Evolutionary conservation across 768 basidiomycete genomes (phyloP).

Genomic region (Mrakia frigida): DNA sequence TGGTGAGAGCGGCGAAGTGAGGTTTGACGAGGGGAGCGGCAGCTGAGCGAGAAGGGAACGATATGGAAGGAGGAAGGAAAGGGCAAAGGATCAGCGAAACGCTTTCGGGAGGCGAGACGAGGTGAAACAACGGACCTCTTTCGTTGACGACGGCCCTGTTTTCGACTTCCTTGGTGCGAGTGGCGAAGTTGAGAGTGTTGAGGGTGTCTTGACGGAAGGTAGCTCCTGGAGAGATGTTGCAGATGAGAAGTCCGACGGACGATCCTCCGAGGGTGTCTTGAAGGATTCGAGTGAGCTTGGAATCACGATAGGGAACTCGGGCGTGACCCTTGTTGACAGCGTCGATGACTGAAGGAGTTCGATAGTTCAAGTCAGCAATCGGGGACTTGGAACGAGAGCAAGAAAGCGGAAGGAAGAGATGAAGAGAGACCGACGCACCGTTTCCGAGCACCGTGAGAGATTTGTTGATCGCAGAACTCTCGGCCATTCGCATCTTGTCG

Average conservation of each 20-base stretch:
- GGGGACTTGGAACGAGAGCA: too few species aligned
- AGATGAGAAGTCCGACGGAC: conserved; percentile 72
- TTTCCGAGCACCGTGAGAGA: conserved; percentile 79
- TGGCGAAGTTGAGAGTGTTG: conserved; percentile 66
- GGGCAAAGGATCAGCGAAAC: not conserved
- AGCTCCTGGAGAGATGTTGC: conserved; percentile 75
- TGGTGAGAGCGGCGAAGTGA: conserved; percentile 59
- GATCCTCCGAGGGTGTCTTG: conserved; percentile 83
- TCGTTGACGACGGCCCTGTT: conserved; percentile 75
- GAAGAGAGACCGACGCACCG: conserved; percentile 41
- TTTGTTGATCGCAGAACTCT: conserved; percentile 84
- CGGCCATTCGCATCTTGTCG: conserved; percentile 77
- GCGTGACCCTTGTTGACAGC: conserved; percentile 28
- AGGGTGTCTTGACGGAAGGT: conserved; percentile 82
- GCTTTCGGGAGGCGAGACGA: too few species aligned
- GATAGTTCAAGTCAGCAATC: too few species aligned
- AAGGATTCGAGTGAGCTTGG: conserved; percentile 78
- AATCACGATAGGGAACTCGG: conserved; percentile 83
- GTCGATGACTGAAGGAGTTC: conserved; percentile 19
- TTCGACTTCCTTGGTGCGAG: conserved; percentile 73
- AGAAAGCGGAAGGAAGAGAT: not conserved
- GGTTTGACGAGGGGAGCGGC: conserved; percentile 57
- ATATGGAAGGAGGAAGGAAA: not conserved
- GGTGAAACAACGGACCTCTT: conserved; percentile 52
- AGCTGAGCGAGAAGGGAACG: not conserved